These are phyloP conservation scores for Suillus discolor DNA, from an alignment of 768 basidiomycete species.

Conservation along the genomic window DNA sequence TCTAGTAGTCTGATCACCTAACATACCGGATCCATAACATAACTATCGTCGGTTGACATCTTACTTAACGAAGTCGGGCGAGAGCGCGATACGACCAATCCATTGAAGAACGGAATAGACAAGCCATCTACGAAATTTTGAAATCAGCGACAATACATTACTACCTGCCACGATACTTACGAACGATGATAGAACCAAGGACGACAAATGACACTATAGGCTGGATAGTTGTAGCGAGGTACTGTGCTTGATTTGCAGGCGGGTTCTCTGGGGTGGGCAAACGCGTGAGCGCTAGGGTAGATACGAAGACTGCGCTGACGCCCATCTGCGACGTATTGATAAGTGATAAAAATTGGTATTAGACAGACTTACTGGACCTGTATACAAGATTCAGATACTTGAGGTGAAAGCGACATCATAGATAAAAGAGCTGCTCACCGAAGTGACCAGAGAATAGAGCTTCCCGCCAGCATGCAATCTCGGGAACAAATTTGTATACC, in stretches of 20 bases:
- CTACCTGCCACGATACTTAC: constrained; percentile 42
- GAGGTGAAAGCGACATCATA: neutral
- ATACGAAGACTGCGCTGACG: constrained; percentile 89
- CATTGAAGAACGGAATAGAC: constrained; percentile 68
- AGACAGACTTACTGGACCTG: constrained; percentile 53
- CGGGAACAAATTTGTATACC: constrained; percentile 85
- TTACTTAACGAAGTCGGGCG: constrained; percentile 47
- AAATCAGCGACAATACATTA: neutral
- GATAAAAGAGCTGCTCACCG: constrained; percentile 43
- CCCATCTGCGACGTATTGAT: constrained; percentile 64
- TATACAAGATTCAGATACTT: neutral
- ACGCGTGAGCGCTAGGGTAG: constrained; percentile 65
- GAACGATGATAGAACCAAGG: constrained; percentile 80
- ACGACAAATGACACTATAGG: constrained; percentile 90
- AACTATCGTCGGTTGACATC: constrained; percentile 41
- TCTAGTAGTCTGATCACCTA: constrained; percentile 16
- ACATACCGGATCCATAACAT: constrained; percentile 44
- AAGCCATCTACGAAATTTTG: constrained; percentile 48
- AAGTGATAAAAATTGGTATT: neutral
- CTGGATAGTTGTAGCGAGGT: constrained; percentile 69
- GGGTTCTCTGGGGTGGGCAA: constrained; percentile 61
- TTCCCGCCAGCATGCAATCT: constrained; percentile 82
- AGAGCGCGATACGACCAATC: constrained; percentile 46
- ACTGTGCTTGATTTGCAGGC: constrained; percentile 67
- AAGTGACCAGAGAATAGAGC: constrained; percentile 94